Evolutionary conservation across 1,139 yeast genomes (phyloP), one percentile per base, ranked within the genome.

Genomic region (Diutina ranongensis): DNA sequence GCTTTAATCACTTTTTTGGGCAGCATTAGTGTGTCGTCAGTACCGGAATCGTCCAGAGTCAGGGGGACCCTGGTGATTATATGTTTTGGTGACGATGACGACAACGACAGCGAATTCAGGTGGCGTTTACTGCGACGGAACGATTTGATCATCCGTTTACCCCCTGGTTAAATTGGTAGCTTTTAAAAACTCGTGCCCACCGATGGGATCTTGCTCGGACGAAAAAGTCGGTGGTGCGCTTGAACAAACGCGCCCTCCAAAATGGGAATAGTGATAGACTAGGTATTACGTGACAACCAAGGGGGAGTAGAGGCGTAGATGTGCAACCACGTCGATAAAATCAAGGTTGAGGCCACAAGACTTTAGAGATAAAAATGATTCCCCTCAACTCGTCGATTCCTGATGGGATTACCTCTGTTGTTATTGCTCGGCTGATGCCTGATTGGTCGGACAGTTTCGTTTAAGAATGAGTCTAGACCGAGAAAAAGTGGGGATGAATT

Each of bases 1-100:
- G 97, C 97, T 51, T 80, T 81, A 51, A 92, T 87, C 45, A 87
- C 94, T 55, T 83, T 82, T 54, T 81, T 80, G 3, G 96, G 95
- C 13, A 77, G 71, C 48, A 56, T 71, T 33, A 69, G 57, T 13
- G 59, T 54, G n/a, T 35, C 40, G 40, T 35, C 40, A 18, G 40
- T 19, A 15, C 28, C 32, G 3, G 57, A 51, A n/a, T 57, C 56
- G 18, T 51, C 42, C 32, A 12, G 33, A 4, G 22, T 18, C 40
- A 35, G 40, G 2, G 33, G 22, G 25, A 44, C 45, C 15, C 45
- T 38, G 15, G 40, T 20, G 33, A 44, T 44, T 31, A 16, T 16
- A 19, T 44, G 38, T 10, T 22, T 21, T 27, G 40, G 40, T 21
- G 33, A 25, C 16, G 40, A 20, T 10, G 15, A 13, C 18, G 28